Conservation (phyloP, 352 stramenopile genomes). For the Blastocystis sp. region DNA sequence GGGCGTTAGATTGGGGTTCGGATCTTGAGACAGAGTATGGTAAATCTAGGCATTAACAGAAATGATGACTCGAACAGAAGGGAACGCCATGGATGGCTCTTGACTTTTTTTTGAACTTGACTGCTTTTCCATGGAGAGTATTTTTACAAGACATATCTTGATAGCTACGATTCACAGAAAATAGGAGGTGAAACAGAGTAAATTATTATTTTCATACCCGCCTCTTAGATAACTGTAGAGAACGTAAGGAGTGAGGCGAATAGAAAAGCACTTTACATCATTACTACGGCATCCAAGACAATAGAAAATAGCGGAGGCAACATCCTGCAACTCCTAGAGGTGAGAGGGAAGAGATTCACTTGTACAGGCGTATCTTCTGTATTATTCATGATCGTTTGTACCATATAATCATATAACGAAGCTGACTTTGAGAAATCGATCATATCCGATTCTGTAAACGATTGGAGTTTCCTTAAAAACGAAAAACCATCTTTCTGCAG, state of each 20-base stretch:
- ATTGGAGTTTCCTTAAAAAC: not conserved
- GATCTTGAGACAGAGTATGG: not conserved
- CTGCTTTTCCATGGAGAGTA: not conserved
- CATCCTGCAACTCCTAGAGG: constrained; percentile 1
- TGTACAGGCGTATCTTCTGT: not conserved
- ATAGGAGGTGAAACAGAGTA: not conserved
- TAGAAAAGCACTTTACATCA: constrained; percentile 19
- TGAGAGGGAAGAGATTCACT: not conserved
- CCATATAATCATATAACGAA: not conserved
- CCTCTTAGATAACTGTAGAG: constrained; percentile 16
- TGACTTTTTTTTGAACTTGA: not conserved
- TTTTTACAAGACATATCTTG: constrained; percentile 1
- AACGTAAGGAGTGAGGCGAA: not conserved
- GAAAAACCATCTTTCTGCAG: not conserved
- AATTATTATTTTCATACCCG: not conserved
- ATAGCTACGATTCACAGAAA: not conserved
- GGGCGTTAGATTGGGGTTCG: not conserved
- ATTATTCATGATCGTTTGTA: not conserved
- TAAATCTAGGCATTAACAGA: not conserved
- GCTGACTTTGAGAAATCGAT: not conserved
- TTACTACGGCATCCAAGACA: not conserved
- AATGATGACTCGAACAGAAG: not conserved
- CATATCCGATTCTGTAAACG: not conserved
- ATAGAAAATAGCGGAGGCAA: not conserved
- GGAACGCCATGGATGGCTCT: not conserved